These are phyloP conservation scores for Cystobasidium slooffiae DNA, from an alignment of 1,284 basidiomycete genomes.

Conservation along the genomic window DNA sequence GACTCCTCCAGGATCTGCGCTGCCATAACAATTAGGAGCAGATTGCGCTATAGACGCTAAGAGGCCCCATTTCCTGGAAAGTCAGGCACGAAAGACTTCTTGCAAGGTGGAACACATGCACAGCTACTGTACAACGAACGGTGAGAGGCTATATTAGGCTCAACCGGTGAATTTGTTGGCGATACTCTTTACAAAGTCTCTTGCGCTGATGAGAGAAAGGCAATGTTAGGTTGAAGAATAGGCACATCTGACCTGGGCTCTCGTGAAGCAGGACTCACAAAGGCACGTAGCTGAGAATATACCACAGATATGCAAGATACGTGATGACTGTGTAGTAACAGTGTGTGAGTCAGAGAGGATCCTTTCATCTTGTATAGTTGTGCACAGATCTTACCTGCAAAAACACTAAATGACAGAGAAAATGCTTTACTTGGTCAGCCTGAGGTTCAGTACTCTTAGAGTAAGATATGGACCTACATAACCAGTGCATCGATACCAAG, in stretches of 20 bases:
- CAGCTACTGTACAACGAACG: background rate
- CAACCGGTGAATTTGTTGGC: conserved; percentile 22
- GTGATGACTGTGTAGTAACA: conserved; percentile 20
- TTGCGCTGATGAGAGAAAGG: background rate
- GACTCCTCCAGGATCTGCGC: no score
- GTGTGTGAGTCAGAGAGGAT: background rate
- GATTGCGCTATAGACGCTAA: no score
- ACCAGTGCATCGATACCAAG: conserved; percentile 43
- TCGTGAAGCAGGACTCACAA: conserved; percentile 23
- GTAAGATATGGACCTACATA: conserved; percentile 5
- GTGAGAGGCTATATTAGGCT: background rate
- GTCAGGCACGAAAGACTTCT: no score
- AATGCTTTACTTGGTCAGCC: background rate
- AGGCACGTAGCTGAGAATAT: conserved; percentile 38
- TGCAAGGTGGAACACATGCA: background rate
- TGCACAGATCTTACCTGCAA: conserved; percentile 19
- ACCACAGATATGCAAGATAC: conserved; percentile 43
- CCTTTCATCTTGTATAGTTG: background rate
- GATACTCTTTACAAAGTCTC: conserved; percentile 39
- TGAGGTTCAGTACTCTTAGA: background rate
- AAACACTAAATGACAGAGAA: background rate
- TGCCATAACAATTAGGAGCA: no score
- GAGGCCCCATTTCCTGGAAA: no score
- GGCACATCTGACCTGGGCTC: background rate
- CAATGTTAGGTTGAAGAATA: background rate